Base-by-base conservation (phyloP, 1,284 basidiomycete genomes). In the Veloboletus limbatus region DNA sequence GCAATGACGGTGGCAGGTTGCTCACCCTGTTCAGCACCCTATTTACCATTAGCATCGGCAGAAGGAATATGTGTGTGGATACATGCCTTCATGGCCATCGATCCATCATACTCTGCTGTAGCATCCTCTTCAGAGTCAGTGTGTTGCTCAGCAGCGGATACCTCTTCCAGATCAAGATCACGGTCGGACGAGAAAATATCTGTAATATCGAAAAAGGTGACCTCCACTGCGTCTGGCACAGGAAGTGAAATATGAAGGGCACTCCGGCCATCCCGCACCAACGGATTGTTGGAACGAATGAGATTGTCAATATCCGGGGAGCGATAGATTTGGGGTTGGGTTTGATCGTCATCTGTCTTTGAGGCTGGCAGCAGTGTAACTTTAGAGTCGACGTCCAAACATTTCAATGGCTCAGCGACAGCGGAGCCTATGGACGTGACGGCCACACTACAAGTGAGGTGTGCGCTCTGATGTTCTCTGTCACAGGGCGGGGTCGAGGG, bases 241-340 rank as follows among this genome's bases (percentile, higher is more conserved):
- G 56, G 60, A 43, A 63, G 60, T 1, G 54, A 43, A 20, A 45
- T 50, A 6, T 42, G n/a, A 28, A 55, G 35, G 2, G 37, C 44
- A 10, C 36, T 32, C 7, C 43, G 32, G 10, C 43, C 47, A 18
- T 45, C 28, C 14, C 32, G 40, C 27, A 14, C 14, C 4, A 58
- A 49, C n/a, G 36, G 21, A 32, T 26, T 9, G n/a, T 20, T 36
- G 16, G 20, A 8, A 28, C 7, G 7, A 30, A 28, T 11, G 17
- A 3, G 25, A 4, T 4, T 25, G 14, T 38, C 34, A 14, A 24
- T 21, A 17, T 38, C 26, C 10, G 24, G 16, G 24, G 45, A 35
- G 18, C 8, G 27, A 22, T 17, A 0, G n/a, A 11, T 8, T 24
- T 40, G 6, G 14, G 16, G 26, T 34, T 32, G 14, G 7, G 7